Evolutionary conservation across 768 basidiomycete genomes (phyloP), one percentile per base, ranked within the genome.

Genomic region (Amanita polypyramis): DNA sequence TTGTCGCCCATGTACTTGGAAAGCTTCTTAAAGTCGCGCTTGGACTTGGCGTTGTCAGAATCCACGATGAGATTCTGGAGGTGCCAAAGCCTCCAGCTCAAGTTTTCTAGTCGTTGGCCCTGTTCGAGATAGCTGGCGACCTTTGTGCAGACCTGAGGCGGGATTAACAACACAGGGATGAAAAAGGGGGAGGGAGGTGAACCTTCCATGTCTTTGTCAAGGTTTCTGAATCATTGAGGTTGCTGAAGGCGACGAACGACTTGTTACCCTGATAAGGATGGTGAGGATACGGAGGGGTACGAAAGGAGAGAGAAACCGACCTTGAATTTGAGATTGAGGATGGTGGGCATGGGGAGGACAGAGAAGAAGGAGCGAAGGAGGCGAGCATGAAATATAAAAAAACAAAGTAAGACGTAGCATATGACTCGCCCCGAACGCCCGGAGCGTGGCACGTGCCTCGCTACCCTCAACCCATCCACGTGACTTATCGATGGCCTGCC

Each of bases 131-230:
- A 90, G 64, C 84, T 79, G 45, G 87, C 88, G 52, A 92, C 89
- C 72, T 90, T 90, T 17, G 88, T 88, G 69, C 88, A 90, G 62
- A 89, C 85, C 85, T 87, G 47, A 9, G 19, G 25, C 38, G 46
- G 25, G 25, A 27, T 27, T 7, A 27, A 27, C 25, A n/a, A 20
- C 27, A 20, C 51, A 37, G 37, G 39, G 52, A 45, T n/a, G 19
- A 19, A 46, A 43, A 33, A 53, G 41, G 30, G 20, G 43, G 51
- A 39, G 43, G 50, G 43, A 27, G 39, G 55, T 66, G 47, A 3
- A 85, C 89, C 76, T 91, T 90, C 89, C 89, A 92, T 56, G 89
- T 92, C 73, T 81, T 86, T 44, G 89, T 87, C 62, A 92, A 70
- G 50, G 86, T 76, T 62, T 92, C 89, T 45, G 77, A 72, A 69